phyloP scores from a whole-genome alignment of 176 grass and related monocot genomes.

The Panicum miliaceum region DNA sequence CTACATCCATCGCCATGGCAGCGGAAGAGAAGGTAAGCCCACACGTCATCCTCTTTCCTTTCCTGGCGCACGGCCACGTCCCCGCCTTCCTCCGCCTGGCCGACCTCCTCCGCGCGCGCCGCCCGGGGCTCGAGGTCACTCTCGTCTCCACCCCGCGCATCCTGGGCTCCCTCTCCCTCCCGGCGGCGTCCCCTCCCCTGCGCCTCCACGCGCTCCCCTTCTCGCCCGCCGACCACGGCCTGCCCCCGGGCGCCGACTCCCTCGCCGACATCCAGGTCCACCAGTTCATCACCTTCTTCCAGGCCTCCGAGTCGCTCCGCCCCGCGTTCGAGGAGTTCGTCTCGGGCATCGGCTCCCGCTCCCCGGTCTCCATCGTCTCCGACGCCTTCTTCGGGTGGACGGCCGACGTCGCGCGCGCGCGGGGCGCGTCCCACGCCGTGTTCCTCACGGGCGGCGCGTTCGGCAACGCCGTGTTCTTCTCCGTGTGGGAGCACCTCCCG shows the following conservation, averaged over 20 bases:
- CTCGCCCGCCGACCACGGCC: constrained; percentile 52
- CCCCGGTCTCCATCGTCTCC: constrained; percentile 55
- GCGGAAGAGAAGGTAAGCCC: background rate
- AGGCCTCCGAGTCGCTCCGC: constrained; percentile 56
- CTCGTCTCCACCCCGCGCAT: constrained; percentile 42
- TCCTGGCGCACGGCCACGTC: constrained; percentile 54
- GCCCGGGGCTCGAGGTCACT: constrained; percentile 33
- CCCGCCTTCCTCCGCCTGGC: constrained; percentile 55
- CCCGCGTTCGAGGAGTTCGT: constrained; percentile 62
- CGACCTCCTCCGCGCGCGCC: constrained; percentile 38
- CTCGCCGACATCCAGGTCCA: constrained; percentile 50
- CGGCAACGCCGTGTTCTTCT: constrained; percentile 51
- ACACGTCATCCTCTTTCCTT: constrained; percentile 53
- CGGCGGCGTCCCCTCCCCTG: constrained; percentile 2
- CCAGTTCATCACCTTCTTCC: constrained; percentile 60
- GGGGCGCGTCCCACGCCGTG: constrained; percentile 47
- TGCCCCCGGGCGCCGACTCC: constrained; percentile 48
- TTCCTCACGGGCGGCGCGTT: constrained; percentile 62
- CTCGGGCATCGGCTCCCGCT: constrained; percentile 3
- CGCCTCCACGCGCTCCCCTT: constrained; percentile 56
- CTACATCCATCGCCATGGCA: constrained; percentile 30
- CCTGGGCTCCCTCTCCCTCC: constrained; percentile 26
- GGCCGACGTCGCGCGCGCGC: constrained; percentile 42
- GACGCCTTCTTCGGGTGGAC: constrained; percentile 70
- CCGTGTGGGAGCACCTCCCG: constrained; percentile 58